A percentile compares a stretch with the other conserved stretches of the same genome.
Evolutionary conservation across 169 alveolate species (phyloP).

Genomic region (Amoebophrya sp.): DNA sequence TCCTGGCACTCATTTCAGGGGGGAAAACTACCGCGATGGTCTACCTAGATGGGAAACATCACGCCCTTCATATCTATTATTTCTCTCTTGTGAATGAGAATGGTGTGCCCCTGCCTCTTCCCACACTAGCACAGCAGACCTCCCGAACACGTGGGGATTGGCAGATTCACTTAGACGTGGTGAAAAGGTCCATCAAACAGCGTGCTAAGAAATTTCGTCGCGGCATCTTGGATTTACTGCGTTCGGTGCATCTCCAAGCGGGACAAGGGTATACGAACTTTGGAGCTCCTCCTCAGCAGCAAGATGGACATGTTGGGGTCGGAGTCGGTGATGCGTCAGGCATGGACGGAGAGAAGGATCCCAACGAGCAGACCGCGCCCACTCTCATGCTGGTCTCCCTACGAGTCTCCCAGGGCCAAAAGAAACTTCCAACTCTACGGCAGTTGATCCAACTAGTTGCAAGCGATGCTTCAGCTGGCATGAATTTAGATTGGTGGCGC

Average conservation of each 20-base stretch:
- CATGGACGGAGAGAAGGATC: not conserved
- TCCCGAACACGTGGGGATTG: not conserved
- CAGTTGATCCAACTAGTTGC: not conserved
- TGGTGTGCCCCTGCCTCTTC: no score
- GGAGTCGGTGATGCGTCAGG: not conserved
- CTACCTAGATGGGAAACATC: no score
- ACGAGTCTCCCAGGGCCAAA: not conserved
- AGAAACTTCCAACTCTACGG: not conserved
- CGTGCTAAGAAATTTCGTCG: not conserved
- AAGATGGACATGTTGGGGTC: not conserved
- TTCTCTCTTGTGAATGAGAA: no score
- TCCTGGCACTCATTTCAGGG: no score
- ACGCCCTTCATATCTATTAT: no score
- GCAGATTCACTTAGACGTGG: not conserved
- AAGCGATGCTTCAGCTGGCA: not conserved
- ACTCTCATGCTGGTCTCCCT: not conserved
- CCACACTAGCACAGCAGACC: no score
- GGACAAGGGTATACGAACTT: not conserved
- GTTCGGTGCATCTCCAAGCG: not conserved
- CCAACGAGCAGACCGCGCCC: not conserved
- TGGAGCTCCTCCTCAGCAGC: not conserved
- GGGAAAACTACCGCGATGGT: no score
- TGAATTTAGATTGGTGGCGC: not conserved
- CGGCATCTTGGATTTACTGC: not conserved
- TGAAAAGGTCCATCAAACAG: not conserved